Percentiles rank a stretch among this genome's conserved stretches.
Evolutionary conservation across 2,329 filamentous ascomycete species (phyloP).

Genomic region (Colletotrichum neosansevieriae): DNA sequence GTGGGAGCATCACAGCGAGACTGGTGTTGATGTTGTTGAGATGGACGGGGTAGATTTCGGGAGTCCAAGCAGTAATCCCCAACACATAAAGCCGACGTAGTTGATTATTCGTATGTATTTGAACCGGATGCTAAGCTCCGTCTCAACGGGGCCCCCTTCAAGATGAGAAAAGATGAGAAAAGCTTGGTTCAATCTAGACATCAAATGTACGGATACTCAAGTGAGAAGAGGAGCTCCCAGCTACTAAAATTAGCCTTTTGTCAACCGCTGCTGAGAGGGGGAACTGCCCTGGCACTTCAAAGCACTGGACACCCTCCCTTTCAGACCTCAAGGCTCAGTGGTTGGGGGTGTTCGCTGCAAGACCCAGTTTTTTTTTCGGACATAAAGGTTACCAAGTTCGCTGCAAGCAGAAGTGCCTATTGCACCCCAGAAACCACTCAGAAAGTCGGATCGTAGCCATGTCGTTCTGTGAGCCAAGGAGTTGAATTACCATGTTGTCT

Average conservation of each 20-base stretch:
- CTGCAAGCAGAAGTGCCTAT: background rate
- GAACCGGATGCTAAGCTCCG: constrained; percentile 1
- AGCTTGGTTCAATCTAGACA: constrained; percentile 31
- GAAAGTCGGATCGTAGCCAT: no score
- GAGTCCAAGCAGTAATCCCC: background rate
- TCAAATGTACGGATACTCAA: background rate
- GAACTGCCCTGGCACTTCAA: background rate
- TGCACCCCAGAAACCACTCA: no score
- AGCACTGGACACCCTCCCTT: no score
- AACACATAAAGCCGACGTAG: background rate
- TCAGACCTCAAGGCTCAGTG: background rate
- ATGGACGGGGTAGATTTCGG: background rate
- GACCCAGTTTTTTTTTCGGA: no score
- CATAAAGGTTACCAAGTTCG: no score
- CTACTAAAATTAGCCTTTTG: constrained; percentile 35
- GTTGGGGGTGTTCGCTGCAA: constrained; percentile 21
- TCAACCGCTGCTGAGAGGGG: constrained; percentile 8
- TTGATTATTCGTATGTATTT: background rate
- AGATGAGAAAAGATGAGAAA: constrained; percentile 22
- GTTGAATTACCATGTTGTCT: no score
- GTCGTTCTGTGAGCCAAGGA: no score
- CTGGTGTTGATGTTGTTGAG: background rate
- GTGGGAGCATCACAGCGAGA: constrained; percentile 7
- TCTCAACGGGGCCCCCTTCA: constrained; percentile 14
- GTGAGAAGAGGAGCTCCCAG: background rate